Conservation (phyloP, 2,329 filamentous ascomycete species). For the Exophiala bonariae region DNA sequence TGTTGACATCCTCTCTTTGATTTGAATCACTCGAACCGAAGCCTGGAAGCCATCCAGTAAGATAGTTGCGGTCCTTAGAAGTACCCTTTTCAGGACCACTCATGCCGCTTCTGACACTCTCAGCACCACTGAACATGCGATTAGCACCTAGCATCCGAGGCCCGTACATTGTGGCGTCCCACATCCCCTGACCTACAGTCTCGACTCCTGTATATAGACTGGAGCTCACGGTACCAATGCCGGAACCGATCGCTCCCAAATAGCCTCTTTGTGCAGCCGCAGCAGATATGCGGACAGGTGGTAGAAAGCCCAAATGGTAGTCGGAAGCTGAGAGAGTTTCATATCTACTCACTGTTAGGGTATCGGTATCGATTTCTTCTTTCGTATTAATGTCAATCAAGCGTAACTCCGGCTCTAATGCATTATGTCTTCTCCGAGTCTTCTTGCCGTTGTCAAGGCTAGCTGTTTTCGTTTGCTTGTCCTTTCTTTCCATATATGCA, state of each 20-base stretch:
- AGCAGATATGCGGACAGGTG: constrained; percentile 68
- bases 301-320: constrained; percentile 85
- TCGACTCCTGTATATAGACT: constrained; percentile 40
- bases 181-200: constrained; percentile 69
- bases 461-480: constrained; percentile 63
- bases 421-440: constrained; percentile 66
- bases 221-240: constrained; percentile 25
- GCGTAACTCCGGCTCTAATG: constrained; percentile 81
- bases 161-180: constrained; percentile 88
- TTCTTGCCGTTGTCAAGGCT: constrained; percentile 37
- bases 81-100: constrained; percentile 51
- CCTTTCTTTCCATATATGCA: constrained; percentile 78
- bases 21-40: constrained; percentile 37
- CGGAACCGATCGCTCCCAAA: constrained; percentile 69
- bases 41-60: constrained; percentile 54
- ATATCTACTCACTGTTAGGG: constrained; percentile 79
- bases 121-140: constrained; percentile 71
- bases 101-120: constrained; percentile 66
- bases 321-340: constrained; percentile 84
- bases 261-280: constrained; percentile 68
- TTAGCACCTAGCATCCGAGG: constrained; percentile 58
- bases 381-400: constrained; percentile 85
- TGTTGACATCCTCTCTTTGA: constrained; percentile 44
- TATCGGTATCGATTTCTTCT: constrained; percentile 82
- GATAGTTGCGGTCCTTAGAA: constrained; percentile 51